Evolutionary conservation across 2,329 filamentous ascomycete genomes (phyloP).

Genomic region (Coccinonectria pachysandricola): DNA sequence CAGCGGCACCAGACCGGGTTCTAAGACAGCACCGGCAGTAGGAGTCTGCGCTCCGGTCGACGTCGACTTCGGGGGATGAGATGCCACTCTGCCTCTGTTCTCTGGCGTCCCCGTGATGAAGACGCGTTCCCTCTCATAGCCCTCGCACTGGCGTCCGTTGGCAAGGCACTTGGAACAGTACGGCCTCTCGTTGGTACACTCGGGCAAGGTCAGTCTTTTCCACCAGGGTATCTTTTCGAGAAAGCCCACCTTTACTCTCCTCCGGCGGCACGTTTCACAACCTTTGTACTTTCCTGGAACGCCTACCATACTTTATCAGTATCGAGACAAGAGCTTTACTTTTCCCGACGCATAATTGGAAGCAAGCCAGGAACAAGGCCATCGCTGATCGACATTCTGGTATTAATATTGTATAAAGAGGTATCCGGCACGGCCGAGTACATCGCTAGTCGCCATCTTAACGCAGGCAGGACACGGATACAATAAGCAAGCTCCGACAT

Average conservation of each 20-base stretch:
- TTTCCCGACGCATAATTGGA: too few relatives aligned
- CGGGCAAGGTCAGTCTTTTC: constrained; percentile 5
- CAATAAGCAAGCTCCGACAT: too few relatives aligned
- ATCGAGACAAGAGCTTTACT: too few relatives aligned
- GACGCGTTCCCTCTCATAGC: constrained; percentile 52
- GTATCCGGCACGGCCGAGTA: too few relatives aligned
- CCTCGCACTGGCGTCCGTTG: constrained; percentile 46
- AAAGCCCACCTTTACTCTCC: constrained; percentile 45
- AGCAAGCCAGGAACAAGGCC: too few relatives aligned
- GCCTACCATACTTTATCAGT: constrained; percentile 40
- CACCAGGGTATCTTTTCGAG: not conserved
- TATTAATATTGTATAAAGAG: too few relatives aligned
- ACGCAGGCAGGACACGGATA: too few relatives aligned
- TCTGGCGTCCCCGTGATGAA: constrained; percentile 53
- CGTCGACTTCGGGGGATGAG: constrained; percentile 37
- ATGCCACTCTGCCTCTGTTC: constrained; percentile 44
- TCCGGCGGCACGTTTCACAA: constrained; percentile 49
- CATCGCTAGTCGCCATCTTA: too few relatives aligned
- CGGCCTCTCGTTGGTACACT: constrained; percentile 54
- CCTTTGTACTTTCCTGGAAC: constrained; percentile 55
- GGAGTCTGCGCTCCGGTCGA: constrained; percentile 25
- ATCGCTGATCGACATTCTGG: too few relatives aligned
- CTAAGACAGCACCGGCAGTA: constrained; percentile 12
- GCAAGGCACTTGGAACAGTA: constrained; percentile 50
- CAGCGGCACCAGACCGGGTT: constrained; percentile 22